Evolutionary conservation across 148 eudicot species (phyloP).

Genomic region (Persicaria tinctoria): DNA sequence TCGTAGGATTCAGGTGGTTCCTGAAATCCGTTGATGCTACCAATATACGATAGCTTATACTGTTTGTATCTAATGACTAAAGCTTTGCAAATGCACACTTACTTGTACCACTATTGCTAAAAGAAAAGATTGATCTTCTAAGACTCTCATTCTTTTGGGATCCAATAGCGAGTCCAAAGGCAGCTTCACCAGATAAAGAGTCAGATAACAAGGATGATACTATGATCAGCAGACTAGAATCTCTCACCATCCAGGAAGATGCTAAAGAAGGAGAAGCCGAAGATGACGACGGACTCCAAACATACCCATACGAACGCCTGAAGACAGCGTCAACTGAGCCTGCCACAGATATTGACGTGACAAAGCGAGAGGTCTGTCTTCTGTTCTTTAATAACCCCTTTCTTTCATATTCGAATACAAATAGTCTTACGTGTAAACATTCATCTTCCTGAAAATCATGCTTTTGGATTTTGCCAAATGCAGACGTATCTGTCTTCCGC

Average conservation of each 20-base stretch:
- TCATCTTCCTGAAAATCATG: background rate
- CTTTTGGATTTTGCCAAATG: background rate
- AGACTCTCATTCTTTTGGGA: constrained; percentile 4
- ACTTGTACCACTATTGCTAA: too few relatives aligned
- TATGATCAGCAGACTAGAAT: constrained; percentile 43
- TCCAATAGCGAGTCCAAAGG: constrained; percentile 45
- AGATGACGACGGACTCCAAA: constrained; percentile 79
- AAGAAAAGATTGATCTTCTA: too few relatives aligned
- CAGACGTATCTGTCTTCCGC: constrained; percentile 85
- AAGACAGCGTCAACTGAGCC: constrained; percentile 59
- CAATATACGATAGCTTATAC: too few relatives aligned
- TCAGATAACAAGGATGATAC: constrained; percentile 45
- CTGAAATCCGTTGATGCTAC: too few relatives aligned
- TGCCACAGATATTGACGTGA: constrained; percentile 65
- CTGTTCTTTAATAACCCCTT: background rate
- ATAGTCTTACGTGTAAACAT: background rate
- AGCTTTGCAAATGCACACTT: too few relatives aligned
- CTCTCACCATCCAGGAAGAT: constrained; percentile 62
- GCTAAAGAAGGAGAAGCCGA: constrained; percentile 75
- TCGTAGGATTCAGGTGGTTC: too few relatives aligned
- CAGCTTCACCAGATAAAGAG: constrained; percentile 45
- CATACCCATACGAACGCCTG: constrained; percentile 79
- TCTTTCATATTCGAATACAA: too few relatives aligned
- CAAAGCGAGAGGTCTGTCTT: constrained; percentile 78
- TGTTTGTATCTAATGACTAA: too few relatives aligned